Conservation (phyloP, 352 stramenopile genomes). For the Globisporangium heterothallicum region DNA sequence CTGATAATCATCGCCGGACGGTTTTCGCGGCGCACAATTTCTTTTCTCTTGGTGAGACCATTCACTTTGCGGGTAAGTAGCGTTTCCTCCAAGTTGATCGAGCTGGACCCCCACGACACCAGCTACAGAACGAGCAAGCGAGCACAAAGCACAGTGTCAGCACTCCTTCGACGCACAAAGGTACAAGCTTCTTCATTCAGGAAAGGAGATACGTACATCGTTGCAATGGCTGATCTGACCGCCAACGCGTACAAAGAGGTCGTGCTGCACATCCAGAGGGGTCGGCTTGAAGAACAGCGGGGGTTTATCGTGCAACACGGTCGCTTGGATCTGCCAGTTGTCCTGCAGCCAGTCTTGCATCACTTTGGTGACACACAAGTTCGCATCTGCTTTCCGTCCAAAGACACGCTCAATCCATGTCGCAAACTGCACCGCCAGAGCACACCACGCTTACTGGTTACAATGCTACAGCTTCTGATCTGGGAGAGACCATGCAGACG, state of each 20-base stretch:
- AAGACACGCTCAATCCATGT: slow-evolving; percentile 86
- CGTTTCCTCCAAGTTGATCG: slow-evolving; percentile 41
- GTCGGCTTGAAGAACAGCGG: slow-evolving; percentile 91
- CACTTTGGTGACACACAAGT: slow-evolving; percentile 95
- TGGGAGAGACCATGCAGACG: neutral
- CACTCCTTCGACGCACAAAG: no score
- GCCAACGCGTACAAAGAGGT: slow-evolving; percentile 84
- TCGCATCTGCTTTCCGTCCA: slow-evolving; percentile 87
- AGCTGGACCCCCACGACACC: slow-evolving; percentile 26
- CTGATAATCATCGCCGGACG: slow-evolving; percentile 83
- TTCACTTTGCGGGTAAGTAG: slow-evolving; percentile 45
- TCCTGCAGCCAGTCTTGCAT: slow-evolving; percentile 93
- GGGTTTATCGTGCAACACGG: slow-evolving; percentile 93
- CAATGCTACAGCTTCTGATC: no score
- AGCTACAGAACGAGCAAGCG: slow-evolving; percentile 13
- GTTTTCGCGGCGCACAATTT: slow-evolving; percentile 34
- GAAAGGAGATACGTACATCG: slow-evolving; percentile 34
- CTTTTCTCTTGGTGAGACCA: slow-evolving; percentile 23
- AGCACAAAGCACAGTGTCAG: neutral
- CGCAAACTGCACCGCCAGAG: slow-evolving; percentile 67
- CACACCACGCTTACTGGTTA: no score
- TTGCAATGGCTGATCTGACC: slow-evolving; percentile 67
- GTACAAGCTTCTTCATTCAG: no score
- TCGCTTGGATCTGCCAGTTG: slow-evolving; percentile 87
- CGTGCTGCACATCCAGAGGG: slow-evolving; percentile 79